phyloP scores from a whole-genome alignment of 805 yeast species.

The Candida suzukii region DNA sequence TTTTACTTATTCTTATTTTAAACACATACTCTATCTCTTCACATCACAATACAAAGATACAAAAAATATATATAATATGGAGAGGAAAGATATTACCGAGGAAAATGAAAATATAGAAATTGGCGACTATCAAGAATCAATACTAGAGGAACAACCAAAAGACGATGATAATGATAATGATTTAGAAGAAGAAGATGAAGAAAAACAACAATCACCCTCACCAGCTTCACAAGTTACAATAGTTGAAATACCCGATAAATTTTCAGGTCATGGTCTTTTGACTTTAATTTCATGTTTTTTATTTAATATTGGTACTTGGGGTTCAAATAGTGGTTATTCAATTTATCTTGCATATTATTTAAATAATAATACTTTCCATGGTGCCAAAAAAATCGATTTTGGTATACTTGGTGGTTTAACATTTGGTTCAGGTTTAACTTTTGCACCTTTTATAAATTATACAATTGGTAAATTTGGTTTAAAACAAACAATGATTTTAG shows the following conservation, averaged over 20 bases:
- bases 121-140: no score
- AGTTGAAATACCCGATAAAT: constrained; percentile 46
- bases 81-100: no score
- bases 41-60: no score
- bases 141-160: no score
- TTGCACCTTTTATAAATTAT: constrained; percentile 43
- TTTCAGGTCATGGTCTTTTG: constrained; percentile 58
- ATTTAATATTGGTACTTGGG: constrained; percentile 62
- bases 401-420: constrained; percentile 66
- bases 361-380: constrained; percentile 41
- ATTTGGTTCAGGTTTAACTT: constrained; percentile 45
- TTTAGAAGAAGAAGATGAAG: background rate
- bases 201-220: background rate
- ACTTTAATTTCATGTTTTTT: constrained; percentile 38
- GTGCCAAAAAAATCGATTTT: constrained; percentile 51
- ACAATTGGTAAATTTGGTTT: constrained; percentile 36
- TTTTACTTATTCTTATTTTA: no score
- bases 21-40: no score
- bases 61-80: no score
- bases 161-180: no score
- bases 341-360: constrained; percentile 54
- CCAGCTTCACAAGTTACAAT: background rate
- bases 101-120: no score
- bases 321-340: constrained; percentile 62
- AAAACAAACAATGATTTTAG: constrained; percentile 35